Conservation (phyloP, 495 filamentous ascomycete species). For the Hypoxylon rickii region DNA sequence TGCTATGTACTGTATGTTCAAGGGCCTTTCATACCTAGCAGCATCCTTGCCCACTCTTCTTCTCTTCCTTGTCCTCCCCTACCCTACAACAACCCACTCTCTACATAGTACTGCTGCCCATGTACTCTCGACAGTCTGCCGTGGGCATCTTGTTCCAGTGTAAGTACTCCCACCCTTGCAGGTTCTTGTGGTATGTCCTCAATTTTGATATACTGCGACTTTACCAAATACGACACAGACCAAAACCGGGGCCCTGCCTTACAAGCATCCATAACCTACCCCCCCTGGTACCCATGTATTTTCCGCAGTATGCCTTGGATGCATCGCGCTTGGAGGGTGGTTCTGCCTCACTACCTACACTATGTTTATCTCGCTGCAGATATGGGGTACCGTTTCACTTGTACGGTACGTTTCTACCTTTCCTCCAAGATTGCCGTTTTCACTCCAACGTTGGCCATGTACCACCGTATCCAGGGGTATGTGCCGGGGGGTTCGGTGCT, state of each 20-base stretch:
- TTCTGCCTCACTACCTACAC: slow-evolving; percentile 31
- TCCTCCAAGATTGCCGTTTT: slow-evolving; percentile 17
- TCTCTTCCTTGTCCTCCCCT: slow-evolving; percentile 13
- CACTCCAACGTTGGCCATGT: slow-evolving; percentile 23
- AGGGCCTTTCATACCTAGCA: not conserved
- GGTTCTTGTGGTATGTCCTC: slow-evolving; percentile 18
- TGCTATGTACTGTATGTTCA: slow-evolving; percentile 7
- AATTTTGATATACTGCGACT: slow-evolving; percentile 35
- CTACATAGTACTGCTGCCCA: slow-evolving; percentile 7
- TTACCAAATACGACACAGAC: slow-evolving; percentile 28
- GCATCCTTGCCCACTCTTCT: too few relatives aligned
- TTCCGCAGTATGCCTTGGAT: slow-evolving; percentile 33
- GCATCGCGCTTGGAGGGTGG: slow-evolving; percentile 26
- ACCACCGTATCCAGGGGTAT: slow-evolving; percentile 27
- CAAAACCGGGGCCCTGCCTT: slow-evolving; percentile 27
- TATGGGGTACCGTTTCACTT: slow-evolving; percentile 35
- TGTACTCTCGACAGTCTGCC: not conserved
- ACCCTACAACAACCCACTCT: slow-evolving; percentile 2
- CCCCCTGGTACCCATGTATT: slow-evolving; percentile 25
- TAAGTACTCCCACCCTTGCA: slow-evolving; percentile 14
- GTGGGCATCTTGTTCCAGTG: too few relatives aligned
- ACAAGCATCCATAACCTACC: slow-evolving; percentile 17
- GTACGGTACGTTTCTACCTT: slow-evolving; percentile 7
- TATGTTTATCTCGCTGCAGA: slow-evolving; percentile 38
- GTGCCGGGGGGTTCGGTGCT: slow-evolving; percentile 12